Evolutionary conservation across 106 monocot genomes (phyloP).

Genomic region (Dendrobium catenatum): DNA sequence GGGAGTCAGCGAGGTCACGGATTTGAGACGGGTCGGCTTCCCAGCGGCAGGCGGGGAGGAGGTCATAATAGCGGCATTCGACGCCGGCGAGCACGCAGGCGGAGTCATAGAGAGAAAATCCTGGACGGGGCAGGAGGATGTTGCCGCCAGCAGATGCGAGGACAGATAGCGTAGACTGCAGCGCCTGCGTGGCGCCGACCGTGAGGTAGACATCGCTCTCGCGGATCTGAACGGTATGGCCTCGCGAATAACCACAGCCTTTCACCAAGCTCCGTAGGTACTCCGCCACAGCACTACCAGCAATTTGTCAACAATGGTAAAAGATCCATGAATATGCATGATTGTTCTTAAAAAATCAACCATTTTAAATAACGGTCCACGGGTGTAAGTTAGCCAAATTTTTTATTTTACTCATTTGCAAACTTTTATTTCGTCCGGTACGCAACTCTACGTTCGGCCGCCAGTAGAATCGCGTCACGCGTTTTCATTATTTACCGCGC

Average conservation of each 20-base stretch:
- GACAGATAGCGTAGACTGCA: conserved; percentile 47
- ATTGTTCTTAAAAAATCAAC: too few species aligned
- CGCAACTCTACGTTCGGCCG: too few species aligned
- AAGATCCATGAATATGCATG: too few species aligned
- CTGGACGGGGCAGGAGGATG: conserved; percentile 80
- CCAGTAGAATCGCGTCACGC: too few species aligned
- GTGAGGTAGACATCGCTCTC: conserved; percentile 77
- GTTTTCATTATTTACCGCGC: too few species aligned
- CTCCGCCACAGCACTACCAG: conserved; percentile 6
- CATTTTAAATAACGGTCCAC: too few species aligned
- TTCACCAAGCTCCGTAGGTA: conserved; percentile 25
- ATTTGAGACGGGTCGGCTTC: conserved; percentile 53
- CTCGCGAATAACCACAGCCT: background rate
- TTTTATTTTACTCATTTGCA: too few species aligned
- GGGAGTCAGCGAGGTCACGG: conserved; percentile 33
- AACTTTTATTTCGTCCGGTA: too few species aligned
- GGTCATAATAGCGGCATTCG: conserved; percentile 77
- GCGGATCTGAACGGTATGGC: conserved; percentile 4
- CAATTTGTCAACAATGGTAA: too few species aligned
- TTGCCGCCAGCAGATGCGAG: conserved; percentile 54
- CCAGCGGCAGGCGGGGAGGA: conserved; percentile 49
- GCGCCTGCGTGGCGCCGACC: conserved; percentile 68
- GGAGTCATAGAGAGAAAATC: conserved; percentile 78
- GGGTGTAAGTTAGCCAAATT: too few species aligned
- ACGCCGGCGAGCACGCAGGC: conserved; percentile 50